Percentiles rank a stretch among this genome's conserved stretches.
Evolutionary conservation across 208 protist genomes (phyloP).

Genomic region (Crithidia brevicula): DNA sequence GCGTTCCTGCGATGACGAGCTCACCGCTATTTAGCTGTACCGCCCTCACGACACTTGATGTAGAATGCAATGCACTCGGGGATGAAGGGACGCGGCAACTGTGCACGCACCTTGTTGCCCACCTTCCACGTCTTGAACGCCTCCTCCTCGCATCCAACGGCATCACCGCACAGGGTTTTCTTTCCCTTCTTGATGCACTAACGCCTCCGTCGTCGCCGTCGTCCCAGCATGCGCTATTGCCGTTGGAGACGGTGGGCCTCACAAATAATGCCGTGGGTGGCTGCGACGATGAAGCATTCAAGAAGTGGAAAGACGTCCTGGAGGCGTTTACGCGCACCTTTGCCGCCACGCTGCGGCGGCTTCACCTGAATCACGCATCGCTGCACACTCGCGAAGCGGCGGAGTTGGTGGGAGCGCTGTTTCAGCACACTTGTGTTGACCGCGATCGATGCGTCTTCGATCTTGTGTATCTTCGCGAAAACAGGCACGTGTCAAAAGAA

Average conservation of each 20-base stretch:
- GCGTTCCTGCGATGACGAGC: not conserved
- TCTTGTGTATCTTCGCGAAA: constrained; percentile 28
- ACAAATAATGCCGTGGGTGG: constrained; percentile 44
- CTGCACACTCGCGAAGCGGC: constrained; percentile 23
- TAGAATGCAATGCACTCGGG: constrained; percentile 42
- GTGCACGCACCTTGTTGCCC: constrained; percentile 7
- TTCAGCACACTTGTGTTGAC: not conserved
- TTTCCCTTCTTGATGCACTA: not conserved
- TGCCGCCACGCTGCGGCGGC: constrained; percentile 25
- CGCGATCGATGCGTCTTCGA: constrained; percentile 7
- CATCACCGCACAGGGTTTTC: constrained; percentile 14
- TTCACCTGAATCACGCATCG: constrained; percentile 48
- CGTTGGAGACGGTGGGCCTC: constrained; percentile 36
- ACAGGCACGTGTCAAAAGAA: constrained; percentile 3
- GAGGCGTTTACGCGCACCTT: not conserved
- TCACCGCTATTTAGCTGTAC: not conserved
- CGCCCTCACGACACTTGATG: constrained; percentile 33
- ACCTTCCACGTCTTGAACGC: constrained; percentile 28
- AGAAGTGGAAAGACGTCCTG: constrained; percentile 7
- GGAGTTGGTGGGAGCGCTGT: constrained; percentile 16
- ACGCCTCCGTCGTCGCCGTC: no score
- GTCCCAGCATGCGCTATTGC: not conserved
- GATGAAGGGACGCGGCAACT: constrained; percentile 26
- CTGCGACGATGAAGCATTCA: not conserved
- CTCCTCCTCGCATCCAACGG: constrained; percentile 34